A percentile compares a stretch with the other conserved stretches of the same genome.
These are phyloP conservation scores for Austroboletus festivus DNA, from an alignment of 768 basidiomycete genomes.

Conservation along the genomic window DNA sequence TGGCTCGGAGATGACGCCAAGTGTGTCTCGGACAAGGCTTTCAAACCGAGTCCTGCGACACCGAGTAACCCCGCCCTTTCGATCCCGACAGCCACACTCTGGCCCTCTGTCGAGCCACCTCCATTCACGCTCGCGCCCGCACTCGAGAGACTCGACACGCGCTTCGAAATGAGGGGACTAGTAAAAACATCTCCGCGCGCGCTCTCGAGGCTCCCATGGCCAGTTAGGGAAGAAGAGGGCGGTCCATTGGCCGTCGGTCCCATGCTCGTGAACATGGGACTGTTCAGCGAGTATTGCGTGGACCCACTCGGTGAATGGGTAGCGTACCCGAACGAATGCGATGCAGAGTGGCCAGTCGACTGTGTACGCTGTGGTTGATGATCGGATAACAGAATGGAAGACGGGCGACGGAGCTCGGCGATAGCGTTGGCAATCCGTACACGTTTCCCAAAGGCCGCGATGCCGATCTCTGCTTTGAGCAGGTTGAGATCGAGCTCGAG, in stretches of 20 bases:
- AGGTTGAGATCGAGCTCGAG: conserved; percentile 90
- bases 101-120: conserved; percentile 20
- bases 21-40: conserved; percentile 43
- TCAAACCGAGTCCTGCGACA: conserved; percentile 26
- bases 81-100: conserved; percentile 14
- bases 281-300: conserved; percentile 43
- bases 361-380: conserved; percentile 36
- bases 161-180: conserved; percentile 19
- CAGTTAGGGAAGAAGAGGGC: conserved; percentile 21
- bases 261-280: conserved; percentile 35
- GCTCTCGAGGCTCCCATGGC: conserved; percentile 33
- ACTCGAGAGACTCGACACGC: conserved; percentile 29
- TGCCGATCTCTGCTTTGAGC: conserved; percentile 91
- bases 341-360: conserved; percentile 22
- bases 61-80: conserved; percentile 21
- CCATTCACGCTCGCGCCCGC: conserved; percentile 25
- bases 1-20: conserved; percentile 63
- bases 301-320: conserved; percentile 38
- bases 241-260: conserved; percentile 25
- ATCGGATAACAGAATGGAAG: conserved; percentile 57
- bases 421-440: conserved; percentile 92
- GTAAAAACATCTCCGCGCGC: conserved; percentile 18
- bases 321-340: conserved; percentile 32
- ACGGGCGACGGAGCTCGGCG: conserved; percentile 74
- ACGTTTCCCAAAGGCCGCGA: conserved; percentile 91